Evolutionary conservation across 2,329 filamentous ascomycete genomes (phyloP), one percentile per base, ranked within the genome.

Genomic region (Pleurostoma richardsiae): DNA sequence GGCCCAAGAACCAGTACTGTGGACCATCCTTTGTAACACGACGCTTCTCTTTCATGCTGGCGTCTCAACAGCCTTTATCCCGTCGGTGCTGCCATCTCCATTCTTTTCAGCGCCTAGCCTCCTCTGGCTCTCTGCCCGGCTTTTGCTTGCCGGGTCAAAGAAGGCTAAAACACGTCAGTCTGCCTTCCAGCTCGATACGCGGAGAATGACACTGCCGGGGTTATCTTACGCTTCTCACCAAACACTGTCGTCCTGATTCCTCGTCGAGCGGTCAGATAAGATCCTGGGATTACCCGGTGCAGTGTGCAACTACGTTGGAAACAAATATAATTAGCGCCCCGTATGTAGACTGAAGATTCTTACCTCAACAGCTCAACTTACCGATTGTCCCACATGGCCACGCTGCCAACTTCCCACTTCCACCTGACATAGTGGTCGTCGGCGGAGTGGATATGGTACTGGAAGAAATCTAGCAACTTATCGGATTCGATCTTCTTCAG

Each of bases 311-410:
- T 59, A 19, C 19, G 19, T 19, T 19, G 19, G 19, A 19, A 19
- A 19, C 19, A 19, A 19, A 19, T 40, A 29, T 39, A 26, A 29
- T 11, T 30, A 40, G 31, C 27, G n/a, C 19, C 30, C 10, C 27
- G 26, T 8, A n/a, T 19, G n/a, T 29, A 8, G 6, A 28, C 38
- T 3, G 48, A 29, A 19, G 11, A 41, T 10, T 10, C 10, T 3
- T 33, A 4, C 27, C 19, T 6, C 8, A 29, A 4, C 4, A 19
- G 4, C 4, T 11, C 11, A 19, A 19, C 29, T 8, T 30, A 65
- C 60, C 69, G 55, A 50, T 77, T 76, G 46, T 77, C 74, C 73
- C 73, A 77, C 58, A 77, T 70, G 1, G 73, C 73, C 4, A 76
- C 68, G 30, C 67, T 70, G 1, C 73, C 73, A 5, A 71, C 68